Evolutionary conservation across 2,329 filamentous ascomycete genomes (phyloP).

Genomic region (Colletotrichum falcatum): DNA sequence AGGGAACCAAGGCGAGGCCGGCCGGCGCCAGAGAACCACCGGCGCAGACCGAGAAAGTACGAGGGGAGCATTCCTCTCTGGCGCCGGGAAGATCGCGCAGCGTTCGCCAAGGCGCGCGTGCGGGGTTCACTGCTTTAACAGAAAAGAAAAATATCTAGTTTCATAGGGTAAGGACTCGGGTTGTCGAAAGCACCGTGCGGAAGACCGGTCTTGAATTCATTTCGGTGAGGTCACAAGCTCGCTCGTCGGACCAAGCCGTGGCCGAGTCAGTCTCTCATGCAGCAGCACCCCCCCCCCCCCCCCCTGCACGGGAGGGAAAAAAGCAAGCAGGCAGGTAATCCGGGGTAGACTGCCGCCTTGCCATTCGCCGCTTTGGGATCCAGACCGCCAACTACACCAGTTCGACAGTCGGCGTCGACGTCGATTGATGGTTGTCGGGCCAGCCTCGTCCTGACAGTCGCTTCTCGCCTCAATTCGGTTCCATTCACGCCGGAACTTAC

Average conservation of each 20-base stretch:
- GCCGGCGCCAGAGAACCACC: not conserved
- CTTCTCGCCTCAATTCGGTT: not conserved
- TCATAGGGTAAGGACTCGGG: not conserved
- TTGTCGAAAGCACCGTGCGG: not conserved
- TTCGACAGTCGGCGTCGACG: not conserved
- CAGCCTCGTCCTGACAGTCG: not conserved
- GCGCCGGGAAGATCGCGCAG: not conserved
- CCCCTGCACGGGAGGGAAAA: not conserved
- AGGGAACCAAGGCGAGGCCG: not conserved
- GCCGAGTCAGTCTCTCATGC: not conserved
- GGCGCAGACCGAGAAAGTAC: not conserved
- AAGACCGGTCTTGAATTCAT: not conserved
- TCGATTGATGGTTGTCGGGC: not conserved
- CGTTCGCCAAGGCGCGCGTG: not conserved
- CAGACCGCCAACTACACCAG: not conserved
- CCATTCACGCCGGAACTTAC: not conserved
- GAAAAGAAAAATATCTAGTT: not conserved
- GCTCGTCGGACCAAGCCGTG: constrained; percentile 3
- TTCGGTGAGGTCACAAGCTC: not conserved
- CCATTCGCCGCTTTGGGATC: not conserved
- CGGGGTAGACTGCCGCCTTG: not conserved
- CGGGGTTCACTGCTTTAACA: not conserved
- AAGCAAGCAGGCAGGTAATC: constrained; percentile 6
- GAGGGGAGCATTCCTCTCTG: not conserved
- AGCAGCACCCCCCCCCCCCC: not conserved